Percentiles rank a stretch among this genome's conserved stretches.
These are phyloP conservation scores for Funneliformis geosporum DNA, from an alignment of 192 early-diverging fungal genomes.

Conservation along the genomic window DNA sequence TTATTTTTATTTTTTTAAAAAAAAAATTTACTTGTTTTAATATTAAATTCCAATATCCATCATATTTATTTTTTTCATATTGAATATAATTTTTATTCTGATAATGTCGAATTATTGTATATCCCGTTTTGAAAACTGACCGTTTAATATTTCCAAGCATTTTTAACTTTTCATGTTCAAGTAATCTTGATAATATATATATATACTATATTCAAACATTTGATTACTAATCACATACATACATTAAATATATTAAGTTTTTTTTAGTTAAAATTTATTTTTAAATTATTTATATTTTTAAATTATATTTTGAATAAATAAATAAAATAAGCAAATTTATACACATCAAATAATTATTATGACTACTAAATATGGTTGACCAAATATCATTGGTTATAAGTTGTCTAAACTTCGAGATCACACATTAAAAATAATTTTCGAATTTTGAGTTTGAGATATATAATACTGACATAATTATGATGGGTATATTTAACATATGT, in stretches of 20 bases:
- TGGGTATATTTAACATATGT: constrained; percentile 10
- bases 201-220: background rate
- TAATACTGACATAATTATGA: constrained; percentile 3
- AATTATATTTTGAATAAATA: no score
- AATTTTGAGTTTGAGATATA: background rate
- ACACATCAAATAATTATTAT: no score
- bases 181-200: background rate
- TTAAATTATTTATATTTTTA: no score
- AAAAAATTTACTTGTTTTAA: background rate
- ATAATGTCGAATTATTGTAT: background rate
- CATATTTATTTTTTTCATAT: background rate
- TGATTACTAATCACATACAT: background rate
- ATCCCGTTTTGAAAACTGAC: background rate
- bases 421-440: background rate
- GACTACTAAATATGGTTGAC: no score
- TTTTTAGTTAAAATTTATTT: background rate
- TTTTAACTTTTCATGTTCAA: background rate
- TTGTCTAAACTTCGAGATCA: background rate
- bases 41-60: constrained; percentile 22
- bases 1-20: background rate
- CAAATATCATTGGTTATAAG: no score
- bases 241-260: background rate
- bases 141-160: background rate
- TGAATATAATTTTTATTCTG: background rate
- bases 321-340: no score